phyloP scores from a whole-genome alignment of 2,329 filamentous ascomycete genomes.

The Sporothrix pallida region DNA sequence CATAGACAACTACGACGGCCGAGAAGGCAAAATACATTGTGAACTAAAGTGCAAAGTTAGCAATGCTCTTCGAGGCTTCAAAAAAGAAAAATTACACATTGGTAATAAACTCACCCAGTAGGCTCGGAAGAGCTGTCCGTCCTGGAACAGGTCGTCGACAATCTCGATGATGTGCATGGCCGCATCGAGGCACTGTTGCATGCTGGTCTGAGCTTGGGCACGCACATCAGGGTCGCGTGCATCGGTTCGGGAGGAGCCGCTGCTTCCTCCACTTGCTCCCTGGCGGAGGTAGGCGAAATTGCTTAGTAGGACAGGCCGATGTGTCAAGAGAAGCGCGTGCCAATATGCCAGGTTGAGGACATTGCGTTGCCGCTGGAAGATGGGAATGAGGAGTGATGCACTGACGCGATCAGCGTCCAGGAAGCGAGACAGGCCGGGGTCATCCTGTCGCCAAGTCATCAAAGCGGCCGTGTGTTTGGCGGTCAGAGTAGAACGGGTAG shows the following conservation, averaged over 20 bases:
- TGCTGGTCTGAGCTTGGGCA: slow-evolving; percentile 29
- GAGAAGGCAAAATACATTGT: slow-evolving; percentile 54
- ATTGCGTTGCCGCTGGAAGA: slow-evolving; percentile 46
- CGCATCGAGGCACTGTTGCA: slow-evolving; percentile 46
- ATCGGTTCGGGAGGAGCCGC: background rate
- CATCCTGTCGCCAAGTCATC: slow-evolving; percentile 44
- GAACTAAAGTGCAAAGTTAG: slow-evolving; percentile 40
- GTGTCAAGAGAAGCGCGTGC: slow-evolving; percentile 50
- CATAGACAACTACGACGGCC: slow-evolving; percentile 53
- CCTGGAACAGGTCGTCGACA: slow-evolving; percentile 47
- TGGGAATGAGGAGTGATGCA: slow-evolving; percentile 27
- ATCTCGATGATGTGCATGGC: slow-evolving; percentile 49
- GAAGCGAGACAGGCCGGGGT: slow-evolving; percentile 43
- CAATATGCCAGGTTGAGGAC: slow-evolving; percentile 52
- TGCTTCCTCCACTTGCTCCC: background rate
- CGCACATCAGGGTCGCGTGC: slow-evolving; percentile 5
- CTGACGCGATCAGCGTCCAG: slow-evolving; percentile 47
- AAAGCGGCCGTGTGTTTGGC: slow-evolving; percentile 44
- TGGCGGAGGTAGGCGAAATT: slow-evolving; percentile 42
- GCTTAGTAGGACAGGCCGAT: slow-evolving; percentile 48
- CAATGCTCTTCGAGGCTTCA: background rate
- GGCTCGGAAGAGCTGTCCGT: slow-evolving; percentile 25
- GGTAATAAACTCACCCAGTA: slow-evolving; percentile 26
- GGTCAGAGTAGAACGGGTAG: slow-evolving; percentile 41
- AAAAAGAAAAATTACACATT: too few species aligned